These are phyloP conservation scores for Tubosaeta sp. DNA, from an alignment of 768 basidiomycete genomes.

Conservation along the genomic window DNA sequence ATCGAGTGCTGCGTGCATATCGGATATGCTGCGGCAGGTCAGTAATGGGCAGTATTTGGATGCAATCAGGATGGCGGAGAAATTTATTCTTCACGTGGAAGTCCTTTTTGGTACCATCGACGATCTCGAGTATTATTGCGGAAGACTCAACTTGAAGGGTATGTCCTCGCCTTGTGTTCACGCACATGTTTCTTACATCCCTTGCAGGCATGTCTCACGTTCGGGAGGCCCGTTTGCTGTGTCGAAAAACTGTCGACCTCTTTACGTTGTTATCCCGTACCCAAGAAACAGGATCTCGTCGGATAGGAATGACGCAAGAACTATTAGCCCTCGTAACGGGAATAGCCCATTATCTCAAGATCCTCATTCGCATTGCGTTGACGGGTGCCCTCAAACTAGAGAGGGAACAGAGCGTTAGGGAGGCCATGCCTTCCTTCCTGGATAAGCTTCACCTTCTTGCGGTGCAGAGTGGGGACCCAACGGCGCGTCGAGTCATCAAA, in stretches of 20 bases:
- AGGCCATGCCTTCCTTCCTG: constrained; percentile 86
- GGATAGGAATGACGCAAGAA: constrained; percentile 97
- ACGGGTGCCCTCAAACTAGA: constrained; percentile 96
- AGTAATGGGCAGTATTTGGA: constrained; percentile 96
- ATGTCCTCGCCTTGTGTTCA: constrained; percentile 21
- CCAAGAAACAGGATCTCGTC: constrained; percentile 83
- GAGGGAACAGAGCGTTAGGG: constrained; percentile 76
- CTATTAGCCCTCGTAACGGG: constrained; percentile 95
- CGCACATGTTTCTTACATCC: constrained; percentile 11
- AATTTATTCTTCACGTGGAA: constrained; percentile 97
- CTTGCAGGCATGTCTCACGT: constrained; percentile 91
- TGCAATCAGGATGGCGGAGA: constrained; percentile 97
- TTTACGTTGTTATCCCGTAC: constrained; percentile 95
- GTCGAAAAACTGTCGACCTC: constrained; percentile 97
- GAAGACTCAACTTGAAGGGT: constrained; percentile 81
- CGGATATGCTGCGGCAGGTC: constrained; percentile 97
- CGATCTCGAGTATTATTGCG: constrained; percentile 88
- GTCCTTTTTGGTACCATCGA: constrained; percentile 96
- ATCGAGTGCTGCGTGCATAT: constrained; percentile 98
- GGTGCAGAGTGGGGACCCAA: constrained; percentile 76
- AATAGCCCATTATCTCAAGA: constrained; percentile 99
- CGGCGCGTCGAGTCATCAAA: constrained; percentile 71
- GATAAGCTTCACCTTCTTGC: constrained; percentile 91
- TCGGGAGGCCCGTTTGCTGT: constrained; percentile 96
- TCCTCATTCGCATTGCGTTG: constrained; percentile 95